Conservation (phyloP, 331 rosid species). For the Dryas integrifolia region DNA sequence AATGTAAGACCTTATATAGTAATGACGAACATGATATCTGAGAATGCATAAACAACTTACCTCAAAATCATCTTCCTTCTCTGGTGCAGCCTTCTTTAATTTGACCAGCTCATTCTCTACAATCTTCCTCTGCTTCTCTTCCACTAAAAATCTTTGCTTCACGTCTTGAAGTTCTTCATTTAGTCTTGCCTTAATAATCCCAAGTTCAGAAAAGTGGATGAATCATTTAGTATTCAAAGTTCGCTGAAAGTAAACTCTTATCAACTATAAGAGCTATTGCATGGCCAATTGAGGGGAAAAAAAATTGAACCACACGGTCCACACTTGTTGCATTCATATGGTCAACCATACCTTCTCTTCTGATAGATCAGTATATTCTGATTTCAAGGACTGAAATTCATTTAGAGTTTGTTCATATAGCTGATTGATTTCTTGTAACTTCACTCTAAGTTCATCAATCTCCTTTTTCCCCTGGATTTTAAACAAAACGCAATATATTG, state of each 20-base stretch:
- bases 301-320: background rate
- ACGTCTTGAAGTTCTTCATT: conserved; percentile 42
- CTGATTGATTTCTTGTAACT: conserved; percentile 44
- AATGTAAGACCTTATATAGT: conserved; percentile 8
- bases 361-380: conserved; percentile 32
- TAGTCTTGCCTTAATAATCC: conserved; percentile 35
- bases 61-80: conserved; percentile 46
- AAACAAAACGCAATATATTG: conserved; percentile 2
- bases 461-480: conserved; percentile 43
- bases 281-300: background rate
- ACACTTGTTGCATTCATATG: background rate
- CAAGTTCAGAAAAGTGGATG: background rate
- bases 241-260: conserved; percentile 3
- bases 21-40: background rate
- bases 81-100: conserved; percentile 35
- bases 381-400: conserved; percentile 49
- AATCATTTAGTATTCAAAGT: conserved; percentile 1
- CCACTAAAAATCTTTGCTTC: conserved; percentile 41
- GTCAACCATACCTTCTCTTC: conserved; percentile 47
- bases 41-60: conserved; percentile 29
- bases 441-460: conserved; percentile 34
- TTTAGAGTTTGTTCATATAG: conserved; percentile 37
- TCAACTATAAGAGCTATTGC: background rate
- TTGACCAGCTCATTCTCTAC: conserved; percentile 47
- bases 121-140: conserved; percentile 54